Conservation (phyloP, 768 basidiomycete genomes). For the Chlorophyllum brunneum region DNA sequence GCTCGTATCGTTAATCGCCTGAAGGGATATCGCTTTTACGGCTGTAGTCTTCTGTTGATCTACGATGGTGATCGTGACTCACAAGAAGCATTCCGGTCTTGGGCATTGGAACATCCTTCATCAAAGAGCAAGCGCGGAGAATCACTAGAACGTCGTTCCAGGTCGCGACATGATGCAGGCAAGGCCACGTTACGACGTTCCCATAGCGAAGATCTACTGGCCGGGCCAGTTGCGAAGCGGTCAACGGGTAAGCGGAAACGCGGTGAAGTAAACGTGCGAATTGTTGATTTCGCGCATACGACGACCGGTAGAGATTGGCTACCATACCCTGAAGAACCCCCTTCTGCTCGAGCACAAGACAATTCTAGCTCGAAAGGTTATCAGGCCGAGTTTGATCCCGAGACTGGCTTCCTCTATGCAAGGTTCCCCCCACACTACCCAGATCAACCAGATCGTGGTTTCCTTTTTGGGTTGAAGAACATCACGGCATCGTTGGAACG, state of each 20-base stretch:
- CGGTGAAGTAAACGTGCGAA: slow-evolving; percentile 92
- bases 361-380: slow-evolving; percentile 68
- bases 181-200: slow-evolving; percentile 60
- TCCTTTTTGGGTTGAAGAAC: slow-evolving; percentile 86
- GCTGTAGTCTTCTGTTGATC: slow-evolving; percentile 93
- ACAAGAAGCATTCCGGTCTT: slow-evolving; percentile 69
- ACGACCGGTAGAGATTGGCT: slow-evolving; percentile 93
- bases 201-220: slow-evolving; percentile 75
- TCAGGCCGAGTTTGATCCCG: slow-evolving; percentile 75
- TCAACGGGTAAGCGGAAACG: slow-evolving; percentile 65
- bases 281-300: slow-evolving; percentile 98
- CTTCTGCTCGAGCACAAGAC: slow-evolving; percentile 37
- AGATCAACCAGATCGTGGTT: slow-evolving; percentile 88
- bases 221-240: slow-evolving; percentile 63
- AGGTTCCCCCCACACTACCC: slow-evolving; percentile 93
- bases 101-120: slow-evolving; percentile 59
- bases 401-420: slow-evolving; percentile 82
- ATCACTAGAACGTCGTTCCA: slow-evolving; percentile 62
- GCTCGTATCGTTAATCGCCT: slow-evolving; percentile 86
- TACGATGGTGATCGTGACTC: slow-evolving; percentile 93
- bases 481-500: slow-evolving; percentile 71
- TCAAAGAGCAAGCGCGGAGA: slow-evolving; percentile 74
- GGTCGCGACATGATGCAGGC: slow-evolving; percentile 38
- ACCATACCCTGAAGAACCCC: slow-evolving; percentile 46
- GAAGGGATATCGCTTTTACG: slow-evolving; percentile 97